Conservation (phyloP, 495 filamentous ascomycete species). For the Cercophora sp. region DNA sequence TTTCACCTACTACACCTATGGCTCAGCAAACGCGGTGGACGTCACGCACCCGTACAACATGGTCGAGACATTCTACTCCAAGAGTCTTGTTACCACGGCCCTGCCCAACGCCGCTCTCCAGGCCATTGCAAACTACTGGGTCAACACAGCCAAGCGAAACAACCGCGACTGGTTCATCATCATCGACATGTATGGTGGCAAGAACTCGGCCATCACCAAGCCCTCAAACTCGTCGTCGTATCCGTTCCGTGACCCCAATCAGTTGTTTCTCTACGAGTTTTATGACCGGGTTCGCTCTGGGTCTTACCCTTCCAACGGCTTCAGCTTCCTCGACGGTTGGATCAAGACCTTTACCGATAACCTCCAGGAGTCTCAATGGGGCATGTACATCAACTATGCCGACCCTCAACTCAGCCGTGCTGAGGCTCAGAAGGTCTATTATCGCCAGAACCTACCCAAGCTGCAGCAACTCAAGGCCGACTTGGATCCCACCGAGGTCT, state of each 20-base stretch:
- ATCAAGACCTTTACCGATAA: slow-evolving; percentile 32
- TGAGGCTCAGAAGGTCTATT: slow-evolving; percentile 45
- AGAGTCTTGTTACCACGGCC: slow-evolving; percentile 38
- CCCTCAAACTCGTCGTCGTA: slow-evolving; percentile 31
- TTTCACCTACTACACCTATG: slow-evolving; percentile 39
- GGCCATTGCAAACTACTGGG: slow-evolving; percentile 40
- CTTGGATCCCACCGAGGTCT: slow-evolving; percentile 56
- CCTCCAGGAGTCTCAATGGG: slow-evolving; percentile 31
- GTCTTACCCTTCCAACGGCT: slow-evolving; percentile 29
- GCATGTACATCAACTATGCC: slow-evolving; percentile 48
- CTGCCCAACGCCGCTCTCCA: slow-evolving; percentile 31
- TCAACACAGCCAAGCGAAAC: slow-evolving; percentile 31
- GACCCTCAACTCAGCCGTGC: slow-evolving; percentile 36
- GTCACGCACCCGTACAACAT: slow-evolving; percentile 40
- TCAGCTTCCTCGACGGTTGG: slow-evolving; percentile 39
- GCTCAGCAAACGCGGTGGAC: slow-evolving; percentile 35
- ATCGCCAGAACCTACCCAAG: slow-evolving; percentile 46
- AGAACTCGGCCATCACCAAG: slow-evolving; percentile 39
- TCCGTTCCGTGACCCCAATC: slow-evolving; percentile 29
- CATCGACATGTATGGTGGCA: slow-evolving; percentile 41
- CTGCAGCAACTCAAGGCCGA: slow-evolving; percentile 51
- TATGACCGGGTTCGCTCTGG: slow-evolving; percentile 31
- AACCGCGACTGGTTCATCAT: slow-evolving; percentile 42
- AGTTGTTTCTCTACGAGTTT: slow-evolving; percentile 39
- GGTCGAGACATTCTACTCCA: slow-evolving; percentile 47